These are phyloP conservation scores for Teunomyces cretensis DNA, from an alignment of 805 yeast species.

Conservation along the genomic window DNA sequence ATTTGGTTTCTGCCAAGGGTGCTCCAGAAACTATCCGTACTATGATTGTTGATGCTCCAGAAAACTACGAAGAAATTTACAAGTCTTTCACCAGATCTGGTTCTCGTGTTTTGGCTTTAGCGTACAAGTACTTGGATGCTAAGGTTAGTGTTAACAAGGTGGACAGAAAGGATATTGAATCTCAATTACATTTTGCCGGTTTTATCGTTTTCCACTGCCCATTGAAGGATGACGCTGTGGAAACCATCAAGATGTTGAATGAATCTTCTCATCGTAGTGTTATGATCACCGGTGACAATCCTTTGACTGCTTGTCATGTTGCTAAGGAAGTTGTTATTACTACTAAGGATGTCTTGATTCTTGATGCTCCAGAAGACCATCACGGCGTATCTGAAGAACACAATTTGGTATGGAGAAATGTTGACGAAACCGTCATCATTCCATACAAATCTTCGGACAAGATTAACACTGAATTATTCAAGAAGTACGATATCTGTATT, in stretches of 20 bases:
- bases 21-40: slow-evolving; percentile 93
- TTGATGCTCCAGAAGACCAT: slow-evolving; percentile 80
- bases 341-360: slow-evolving; percentile 76
- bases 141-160: slow-evolving; percentile 55
- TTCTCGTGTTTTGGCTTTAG: slow-evolving; percentile 94
- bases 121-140: slow-evolving; percentile 68
- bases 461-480: slow-evolving; percentile 56
- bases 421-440: slow-evolving; percentile 68
- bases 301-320: slow-evolving; percentile 96
- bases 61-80: slow-evolving; percentile 76
- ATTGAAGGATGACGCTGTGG: slow-evolving; percentile 88
- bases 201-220: slow-evolving; percentile 98
- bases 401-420: slow-evolving; percentile 79
- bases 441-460: slow-evolving; percentile 63
- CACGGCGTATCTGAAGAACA: slow-evolving; percentile 47
- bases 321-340: slow-evolving; percentile 91
- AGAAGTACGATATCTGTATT: slow-evolving; percentile 78
- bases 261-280: slow-evolving; percentile 93
- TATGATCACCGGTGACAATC: slow-evolving; percentile 99
- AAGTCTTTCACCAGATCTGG: slow-evolving; percentile 93
- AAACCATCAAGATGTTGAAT: slow-evolving; percentile 86
- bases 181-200: slow-evolving; percentile 77
- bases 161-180: slow-evolving; percentile 75
- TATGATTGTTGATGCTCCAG: slow-evolving; percentile 73
- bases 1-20: slow-evolving; percentile 89